Evolutionary conservation across 2,329 filamentous ascomycete genomes (phyloP).

Genomic region (Zymoseptoria ardabiliae): DNA sequence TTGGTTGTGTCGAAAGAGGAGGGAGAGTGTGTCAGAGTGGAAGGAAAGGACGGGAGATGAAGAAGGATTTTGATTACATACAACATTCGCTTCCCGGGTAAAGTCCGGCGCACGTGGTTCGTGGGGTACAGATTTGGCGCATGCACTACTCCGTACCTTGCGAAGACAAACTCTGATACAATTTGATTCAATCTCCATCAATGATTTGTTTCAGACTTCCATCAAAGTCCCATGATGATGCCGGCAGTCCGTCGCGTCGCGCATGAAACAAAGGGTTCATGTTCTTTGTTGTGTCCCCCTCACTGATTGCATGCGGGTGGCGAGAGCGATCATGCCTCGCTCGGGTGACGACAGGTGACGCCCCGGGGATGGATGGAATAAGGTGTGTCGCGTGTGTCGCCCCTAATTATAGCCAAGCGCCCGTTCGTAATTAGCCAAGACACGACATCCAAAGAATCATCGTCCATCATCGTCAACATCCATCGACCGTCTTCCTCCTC

Average conservation of each 20-base stretch:
- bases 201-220: background rate
- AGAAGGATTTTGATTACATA: too few species aligned
- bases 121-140: background rate
- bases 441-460: too few species aligned
- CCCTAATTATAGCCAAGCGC: background rate
- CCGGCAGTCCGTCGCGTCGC: background rate
- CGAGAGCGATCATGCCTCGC: background rate
- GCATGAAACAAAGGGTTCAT: background rate
- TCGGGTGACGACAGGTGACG: background rate
- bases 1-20: too few species aligned
- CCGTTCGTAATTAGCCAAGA: background rate
- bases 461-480: background rate
- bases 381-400: background rate
- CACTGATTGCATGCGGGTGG: background rate
- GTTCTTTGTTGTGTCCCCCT: background rate
- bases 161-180: background rate
- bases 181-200: background rate
- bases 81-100: background rate
- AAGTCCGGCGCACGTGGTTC: background rate
- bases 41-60: too few species aligned
- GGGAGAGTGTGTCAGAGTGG: too few species aligned
- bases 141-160: background rate
- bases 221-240: background rate
- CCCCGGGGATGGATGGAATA: background rate
- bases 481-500: background rate